Base-by-base conservation (phyloP, 768 basidiomycete species). In the Amanita inopinata region DNA sequence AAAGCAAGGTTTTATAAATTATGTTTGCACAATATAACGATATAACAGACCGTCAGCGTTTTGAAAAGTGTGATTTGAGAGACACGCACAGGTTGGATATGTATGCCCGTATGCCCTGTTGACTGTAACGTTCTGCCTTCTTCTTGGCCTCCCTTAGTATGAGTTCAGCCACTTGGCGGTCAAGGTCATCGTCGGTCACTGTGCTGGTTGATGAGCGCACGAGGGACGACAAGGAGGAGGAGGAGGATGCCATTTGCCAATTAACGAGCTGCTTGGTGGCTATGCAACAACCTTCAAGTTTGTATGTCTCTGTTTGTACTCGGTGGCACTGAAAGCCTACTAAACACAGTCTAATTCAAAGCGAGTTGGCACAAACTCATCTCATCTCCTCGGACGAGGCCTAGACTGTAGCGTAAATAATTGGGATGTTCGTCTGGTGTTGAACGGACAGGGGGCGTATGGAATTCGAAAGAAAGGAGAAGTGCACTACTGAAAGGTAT, bases 141-240 rank as follows among this genome's bases (percentile, higher is more conserved):
- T 82, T 80, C 65, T 88, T 90, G 1, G 96, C 94, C 60, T 98
- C 96, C 50, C 76, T 80, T 30, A 97, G 75, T 39, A 99, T 82
- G 44, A 98, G 74, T 39, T 91, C 85, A 2, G 90, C 90, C 20
- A 99, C 89, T 55, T 89, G 87, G 33, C 78, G 74, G 62, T 98
- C 94, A 34, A 98, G 76, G 53, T 96, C 89, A 14, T 83, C 83
- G 55, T 94, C 87, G 9, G 74, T 70, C 22, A 87, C 76, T 1
- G 65, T 64, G 34, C 87, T 86, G 75, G 87, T 80, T 19, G 77
- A 79, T 1, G 87, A 84, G 10, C 87, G 71, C 15, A 90, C 80
- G 22, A 91, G 74, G n/a, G 81, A 80, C 27, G 87, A 89, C 10
- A 90, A 70, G 3, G 87, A 78, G 33, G 83, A 78, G 22, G 43